Evolutionary conservation across 139 green algal genomes (phyloP), one percentile per base, ranked within the genome.

Genomic region (Klebsormidium nitens): DNA sequence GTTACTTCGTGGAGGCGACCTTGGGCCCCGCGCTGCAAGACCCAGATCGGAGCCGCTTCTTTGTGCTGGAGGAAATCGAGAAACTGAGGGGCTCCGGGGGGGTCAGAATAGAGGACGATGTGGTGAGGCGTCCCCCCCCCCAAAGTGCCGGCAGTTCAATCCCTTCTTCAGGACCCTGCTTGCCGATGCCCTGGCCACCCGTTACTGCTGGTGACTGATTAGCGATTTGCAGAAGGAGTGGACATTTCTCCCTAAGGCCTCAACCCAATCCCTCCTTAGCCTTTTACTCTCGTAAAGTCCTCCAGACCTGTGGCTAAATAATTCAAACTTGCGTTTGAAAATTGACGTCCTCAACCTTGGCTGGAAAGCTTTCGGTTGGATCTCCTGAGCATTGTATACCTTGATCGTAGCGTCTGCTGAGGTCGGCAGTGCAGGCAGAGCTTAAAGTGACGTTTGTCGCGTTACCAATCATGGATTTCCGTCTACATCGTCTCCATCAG

Each of bases 71-170:
- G 4, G 28, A 6, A 2, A 68, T 81, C 23, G 23, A 71, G 14
- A 23, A 36, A 5, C 46, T 72, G 8, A 28, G 68, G 32, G 38
- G 73, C 71, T 60, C 71, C 2, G 66, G 76, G 1, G 73, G 76
- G 0, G 90, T 96, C 14, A 73, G 91, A 5, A 63, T 96, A 0
- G 91, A 97, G 66, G 90, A 96, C 66, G 90, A 97, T 59, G 79
- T 96, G 17, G 28, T 97, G 35, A 61, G 64, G 6, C 6, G 52
- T 50, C 11, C 11, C 42, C n/a, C n/a, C n/a, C n/a, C n/a, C n/a
- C n/a, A n/a, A n/a, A n/a, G n/a, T n/a, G n/a, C n/a, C n/a, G n/a
- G n/a, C n/a, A n/a, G 42, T 50, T 26, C 14, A 14, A 50, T 50
- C 8, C 14, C 8, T 50, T 8, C 14, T 26, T 8, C 11, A 50